Evolutionary conservation across 345 rosid genomes (phyloP), one percentile per base, ranked within the genome.

Genomic region (Mallotus nudiflorus): DNA sequence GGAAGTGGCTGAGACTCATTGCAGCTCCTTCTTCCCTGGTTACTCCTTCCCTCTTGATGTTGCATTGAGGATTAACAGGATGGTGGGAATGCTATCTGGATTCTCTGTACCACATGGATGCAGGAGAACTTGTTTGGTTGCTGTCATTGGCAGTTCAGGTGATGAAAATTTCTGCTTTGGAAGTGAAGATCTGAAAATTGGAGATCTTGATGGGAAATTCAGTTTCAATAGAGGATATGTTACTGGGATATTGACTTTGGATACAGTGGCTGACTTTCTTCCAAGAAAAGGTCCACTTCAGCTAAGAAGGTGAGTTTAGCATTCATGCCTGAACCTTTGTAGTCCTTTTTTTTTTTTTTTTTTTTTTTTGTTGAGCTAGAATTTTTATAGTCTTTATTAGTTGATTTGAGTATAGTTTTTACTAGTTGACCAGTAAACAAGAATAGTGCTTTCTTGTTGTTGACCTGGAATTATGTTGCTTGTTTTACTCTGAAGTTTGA

Each of bases 1-100:
- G 97, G 97, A 95, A 82, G 96, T 95, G 67, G 97, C 93, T 4
- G 99, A 95, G 87, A 95, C 97, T 74, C 97, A 92, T 67, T 92
- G 97, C 81, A 88, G 92, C 73, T 85, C 92, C 57, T 95, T 92
- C 83, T 90, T 89, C 78, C 99, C 99, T 0, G 85, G 80, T 20
- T 92, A 88, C 68, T 83, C 97, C 1, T 95, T 95, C 77, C 97
- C 97, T 4, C 81, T 95, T 40, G 96, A 89, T 67, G 82, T 95
- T 65, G 83, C 88, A 76, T 79, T 92, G 50, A 80, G 97, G 70
- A 73, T 95, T 20, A 90, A 95, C 83, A 83, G 96, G 82, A 55
- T 95, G 61, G 78, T 86, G 78, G 93, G 83, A 8, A 87, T 92
- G 96, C 71, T 95, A 14, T 75, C 89, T 16, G 96, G 97, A 39